These are phyloP conservation scores for Debaryomyces robertsiae DNA, from an alignment of 1,139 yeast genomes.

Conservation along the genomic window DNA sequence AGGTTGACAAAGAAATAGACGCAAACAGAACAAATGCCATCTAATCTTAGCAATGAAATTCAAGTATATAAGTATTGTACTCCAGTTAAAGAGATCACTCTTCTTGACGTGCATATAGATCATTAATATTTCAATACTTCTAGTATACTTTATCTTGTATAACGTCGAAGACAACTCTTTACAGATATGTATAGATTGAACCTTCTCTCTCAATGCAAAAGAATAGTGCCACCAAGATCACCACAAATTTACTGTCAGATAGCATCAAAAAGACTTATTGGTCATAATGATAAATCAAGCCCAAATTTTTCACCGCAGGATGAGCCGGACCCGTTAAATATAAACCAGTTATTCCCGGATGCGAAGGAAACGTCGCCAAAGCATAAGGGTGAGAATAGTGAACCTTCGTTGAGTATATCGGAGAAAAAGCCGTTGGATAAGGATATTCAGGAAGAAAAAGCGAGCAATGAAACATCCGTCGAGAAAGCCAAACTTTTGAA, in stretches of 20 bases:
- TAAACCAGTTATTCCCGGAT: constrained; percentile 6
- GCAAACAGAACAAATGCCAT: constrained; percentile 14
- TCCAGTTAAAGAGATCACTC: too few species aligned
- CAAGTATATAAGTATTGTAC: not conserved
- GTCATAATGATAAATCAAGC: not conserved
- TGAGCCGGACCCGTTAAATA: constrained; percentile 4
- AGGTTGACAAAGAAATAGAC: not conserved
- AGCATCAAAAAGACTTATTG: not conserved
- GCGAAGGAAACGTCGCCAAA: not conserved
- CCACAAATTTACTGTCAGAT: not conserved
- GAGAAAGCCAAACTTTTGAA: constrained; percentile 4
- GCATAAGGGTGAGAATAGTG: not conserved
- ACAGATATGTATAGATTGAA: constrained; percentile 2
- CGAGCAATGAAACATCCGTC: not conserved
- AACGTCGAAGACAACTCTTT: too few species aligned
- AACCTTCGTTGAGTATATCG: not conserved
- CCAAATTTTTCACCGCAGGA: not conserved
- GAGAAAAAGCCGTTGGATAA: too few species aligned
- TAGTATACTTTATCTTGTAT: too few species aligned
- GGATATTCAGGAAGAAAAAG: too few species aligned
- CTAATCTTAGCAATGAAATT: constrained; percentile 10
- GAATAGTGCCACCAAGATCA: not conserved
- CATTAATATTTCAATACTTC: too few species aligned
- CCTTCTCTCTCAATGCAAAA: not conserved
- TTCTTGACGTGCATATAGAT: not conserved